Base-by-base conservation (phyloP, 2,329 filamentous ascomycete genomes). In the Ophiostoma tasmaniense region DNA sequence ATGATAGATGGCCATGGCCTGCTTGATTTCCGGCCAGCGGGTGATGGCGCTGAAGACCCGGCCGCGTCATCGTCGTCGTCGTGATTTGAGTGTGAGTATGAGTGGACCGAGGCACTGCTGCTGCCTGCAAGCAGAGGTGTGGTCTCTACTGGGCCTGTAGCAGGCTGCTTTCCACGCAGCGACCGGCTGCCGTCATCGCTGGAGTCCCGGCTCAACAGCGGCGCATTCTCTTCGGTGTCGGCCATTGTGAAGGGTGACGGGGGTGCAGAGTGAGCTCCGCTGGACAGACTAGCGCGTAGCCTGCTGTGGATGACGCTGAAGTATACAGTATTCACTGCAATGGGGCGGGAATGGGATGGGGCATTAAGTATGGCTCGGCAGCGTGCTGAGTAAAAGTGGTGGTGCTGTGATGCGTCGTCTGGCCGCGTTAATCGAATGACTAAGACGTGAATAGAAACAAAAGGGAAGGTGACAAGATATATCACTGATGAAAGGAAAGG, bases 1-100 rank as follows among this genome's bases (percentile, higher is more conserved):
- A 96, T 82, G 39, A 92, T 81, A 50, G 90, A 94, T 10, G 92
- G 89, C 92, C 92, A 96, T 80, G 88, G 82, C 73, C 82, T 80
- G 72, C 79, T 78, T 69, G 79, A 75, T 52, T 76, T 77, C 69
- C 79, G 81, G 42, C 61, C 75, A 28, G 79, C 75, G 68, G 75
- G 74, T 11, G 55, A 39, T 30, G 64, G 11, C 42, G 71, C 17
- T 7, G 17, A 4, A 13, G 35, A 25, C 10, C 39, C 64, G 14
- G 52, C 39, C 7, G 66, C 39, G 25, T 61, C 69, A 35, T 6
- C 59, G 13, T 66, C 37, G 35, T 30, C 13, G 1, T 66, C 62
- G 14, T 42, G 42, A 37, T 37, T 6, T 37, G 30, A 64, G 28
- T 30, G 50, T 55, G 50, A 17, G 25, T 30, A 7, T 33, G 30